These are phyloP conservation scores for Knufia petricola DNA, from an alignment of 2,329 filamentous ascomycete species.

Conservation along the genomic window DNA sequence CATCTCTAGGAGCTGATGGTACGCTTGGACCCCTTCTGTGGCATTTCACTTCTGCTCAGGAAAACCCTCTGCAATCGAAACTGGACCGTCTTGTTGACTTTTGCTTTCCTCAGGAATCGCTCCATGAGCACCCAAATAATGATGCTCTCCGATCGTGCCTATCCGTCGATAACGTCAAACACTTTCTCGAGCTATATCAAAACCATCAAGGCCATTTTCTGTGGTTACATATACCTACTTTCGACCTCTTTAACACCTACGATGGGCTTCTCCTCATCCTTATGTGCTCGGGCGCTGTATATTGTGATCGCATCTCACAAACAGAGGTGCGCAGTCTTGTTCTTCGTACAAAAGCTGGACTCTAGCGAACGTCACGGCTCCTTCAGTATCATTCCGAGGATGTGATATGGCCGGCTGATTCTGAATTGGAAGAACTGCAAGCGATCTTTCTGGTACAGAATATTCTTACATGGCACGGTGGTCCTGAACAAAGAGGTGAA, in stretches of 20 bases:
- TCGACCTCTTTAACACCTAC: constrained; percentile 56
- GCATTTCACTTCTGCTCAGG: constrained; percentile 41
- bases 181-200: constrained; percentile 61
- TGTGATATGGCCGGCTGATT: background rate
- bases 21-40: constrained; percentile 36
- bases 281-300: constrained; percentile 65
- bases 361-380: constrained; percentile 23
- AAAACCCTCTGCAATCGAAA: constrained; percentile 37
- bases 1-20: constrained; percentile 37
- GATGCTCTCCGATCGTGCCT: constrained; percentile 43
- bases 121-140: constrained; percentile 47
- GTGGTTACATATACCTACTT: constrained; percentile 61
- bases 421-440: constrained; percentile 46
- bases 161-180: constrained; percentile 57
- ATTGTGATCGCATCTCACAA: constrained; percentile 54
- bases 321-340: constrained; percentile 59
- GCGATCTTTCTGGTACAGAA: constrained; percentile 53
- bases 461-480: constrained; percentile 62
- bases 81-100: constrained; percentile 46
- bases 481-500: constrained; percentile 52
- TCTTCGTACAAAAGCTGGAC: constrained; percentile 48
- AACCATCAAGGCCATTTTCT: constrained; percentile 67
- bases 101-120: constrained; percentile 47
- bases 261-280: constrained; percentile 59
- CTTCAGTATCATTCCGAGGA: constrained; percentile 16